Percentiles rank a stretch among this genome's conserved stretches.
Conservation (phyloP, 2,329 filamentous ascomycete species). For the Calonectria hawksworthii region DNA sequence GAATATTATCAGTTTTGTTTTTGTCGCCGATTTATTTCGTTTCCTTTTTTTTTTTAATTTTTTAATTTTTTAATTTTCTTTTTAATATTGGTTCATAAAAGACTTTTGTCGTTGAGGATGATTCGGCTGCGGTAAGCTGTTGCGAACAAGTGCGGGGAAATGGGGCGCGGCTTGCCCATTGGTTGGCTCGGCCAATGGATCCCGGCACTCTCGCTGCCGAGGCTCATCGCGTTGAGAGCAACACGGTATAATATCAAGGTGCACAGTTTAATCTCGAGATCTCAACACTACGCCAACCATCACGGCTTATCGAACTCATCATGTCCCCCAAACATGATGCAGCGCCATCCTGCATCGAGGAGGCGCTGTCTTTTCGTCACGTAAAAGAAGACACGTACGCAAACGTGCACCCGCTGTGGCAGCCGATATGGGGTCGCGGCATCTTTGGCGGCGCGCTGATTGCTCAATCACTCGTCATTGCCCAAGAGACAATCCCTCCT, state of each 20-base stretch:
- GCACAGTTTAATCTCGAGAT: background rate
- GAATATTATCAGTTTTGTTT: too few relatives aligned
- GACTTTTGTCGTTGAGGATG: background rate
- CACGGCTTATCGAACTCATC: background rate
- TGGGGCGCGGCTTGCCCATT: background rate
- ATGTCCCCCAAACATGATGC: background rate
- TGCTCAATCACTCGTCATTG: background rate
- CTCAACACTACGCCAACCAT: background rate
- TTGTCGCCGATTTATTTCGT: too few relatives aligned
- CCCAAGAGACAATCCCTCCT: background rate
- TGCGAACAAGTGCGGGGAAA: background rate
- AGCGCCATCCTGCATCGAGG: background rate
- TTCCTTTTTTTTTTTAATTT: too few relatives aligned
- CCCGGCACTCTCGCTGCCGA: background rate
- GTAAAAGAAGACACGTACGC: background rate
- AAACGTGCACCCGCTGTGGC: conserved; percentile 1
- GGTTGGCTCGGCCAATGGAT: background rate
- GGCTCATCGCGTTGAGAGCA: background rate
- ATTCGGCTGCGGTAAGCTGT: background rate
- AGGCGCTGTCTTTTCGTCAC: background rate
- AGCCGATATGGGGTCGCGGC: conserved; percentile 7
- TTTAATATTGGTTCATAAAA: too few relatives aligned
- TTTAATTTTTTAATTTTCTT: too few relatives aligned
- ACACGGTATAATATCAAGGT: background rate
- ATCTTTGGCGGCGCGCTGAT: conserved; percentile 12